Evolutionary conservation across 2,329 filamentous ascomycete species (phyloP).

Genomic region (Penicillium sp.): DNA sequence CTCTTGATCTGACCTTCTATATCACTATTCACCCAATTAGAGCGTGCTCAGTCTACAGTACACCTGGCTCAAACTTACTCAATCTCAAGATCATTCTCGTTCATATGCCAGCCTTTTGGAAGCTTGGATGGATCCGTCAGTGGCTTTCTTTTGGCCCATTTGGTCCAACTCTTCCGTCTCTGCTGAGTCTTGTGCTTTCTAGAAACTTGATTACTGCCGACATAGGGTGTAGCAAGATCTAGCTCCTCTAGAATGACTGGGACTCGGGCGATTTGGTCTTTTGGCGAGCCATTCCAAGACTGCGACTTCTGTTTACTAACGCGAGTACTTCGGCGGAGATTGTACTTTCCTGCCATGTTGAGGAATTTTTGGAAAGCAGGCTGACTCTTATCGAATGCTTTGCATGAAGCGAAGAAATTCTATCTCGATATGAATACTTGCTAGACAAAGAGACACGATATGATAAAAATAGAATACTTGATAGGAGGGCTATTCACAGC

Average conservation of each 20-base stretch:
- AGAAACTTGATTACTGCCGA: neutral
- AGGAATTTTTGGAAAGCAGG: neutral
- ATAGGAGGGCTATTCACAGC: too few relatives aligned
- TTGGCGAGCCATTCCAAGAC: neutral
- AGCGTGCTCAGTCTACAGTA: neutral
- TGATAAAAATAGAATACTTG: too few relatives aligned
- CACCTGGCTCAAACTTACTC: neutral
- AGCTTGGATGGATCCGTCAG: neutral
- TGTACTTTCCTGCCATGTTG: neutral
- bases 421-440: too few relatives aligned
- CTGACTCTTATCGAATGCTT: neutral
- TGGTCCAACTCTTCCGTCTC: neutral
- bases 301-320: neutral
- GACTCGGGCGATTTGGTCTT: neutral
- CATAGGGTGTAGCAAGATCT: neutral
- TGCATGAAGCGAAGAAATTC: too few relatives aligned
- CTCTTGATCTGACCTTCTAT: conserved; percentile 3
- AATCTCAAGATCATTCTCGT: conserved; percentile 1
- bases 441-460: too few relatives aligned
- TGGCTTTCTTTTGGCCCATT: neutral
- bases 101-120: conserved; percentile 2
- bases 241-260: neutral
- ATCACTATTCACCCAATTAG: neutral
- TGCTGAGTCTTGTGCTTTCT: neutral
- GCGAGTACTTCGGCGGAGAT: neutral